Evolutionary conservation across 441 rosid species (phyloP).

Genomic region (Dalechampia spathulata): DNA sequence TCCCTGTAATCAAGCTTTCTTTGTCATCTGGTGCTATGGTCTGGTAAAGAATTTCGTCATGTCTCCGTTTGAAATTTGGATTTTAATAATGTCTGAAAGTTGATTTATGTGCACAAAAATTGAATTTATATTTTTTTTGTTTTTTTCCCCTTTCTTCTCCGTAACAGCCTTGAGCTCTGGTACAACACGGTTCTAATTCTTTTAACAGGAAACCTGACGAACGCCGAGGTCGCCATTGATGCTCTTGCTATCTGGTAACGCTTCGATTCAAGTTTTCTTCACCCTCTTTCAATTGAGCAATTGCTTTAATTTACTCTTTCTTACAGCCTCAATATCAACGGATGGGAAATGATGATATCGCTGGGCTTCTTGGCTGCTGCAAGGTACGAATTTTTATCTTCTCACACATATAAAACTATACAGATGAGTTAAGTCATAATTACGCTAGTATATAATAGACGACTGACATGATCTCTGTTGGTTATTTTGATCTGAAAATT

Average conservation of each 20-base stretch:
- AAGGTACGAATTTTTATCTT: too few species aligned
- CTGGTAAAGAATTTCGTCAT: too few species aligned
- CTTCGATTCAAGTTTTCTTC: not conserved
- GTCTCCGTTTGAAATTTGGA: too few species aligned
- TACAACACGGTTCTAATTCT: constrained; percentile 47
- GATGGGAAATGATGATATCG: constrained; percentile 37
- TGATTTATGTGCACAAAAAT: too few species aligned
- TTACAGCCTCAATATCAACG: constrained; percentile 42
- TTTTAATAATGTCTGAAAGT: too few species aligned
- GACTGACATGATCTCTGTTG: too few species aligned
- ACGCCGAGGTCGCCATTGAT: constrained; percentile 42
- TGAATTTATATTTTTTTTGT: too few species aligned
- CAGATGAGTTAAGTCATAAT: too few species aligned
- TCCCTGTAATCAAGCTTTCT: constrained; percentile 52
- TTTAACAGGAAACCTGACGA: constrained; percentile 54
- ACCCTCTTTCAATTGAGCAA: not conserved
- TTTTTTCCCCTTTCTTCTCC: not conserved
- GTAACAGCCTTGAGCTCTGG: constrained; percentile 60
- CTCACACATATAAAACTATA: too few species aligned
- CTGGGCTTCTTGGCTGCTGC: constrained; percentile 27
- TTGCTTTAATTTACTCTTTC: not conserved
- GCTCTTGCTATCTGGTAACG: constrained; percentile 67
- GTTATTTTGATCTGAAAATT: too few species aligned
- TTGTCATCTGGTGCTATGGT: constrained; percentile 64
- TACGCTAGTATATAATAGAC: too few species aligned